Base-by-base conservation (phyloP, 2,329 filamentous ascomycete species). In the Aspergillus sp. region DNA sequence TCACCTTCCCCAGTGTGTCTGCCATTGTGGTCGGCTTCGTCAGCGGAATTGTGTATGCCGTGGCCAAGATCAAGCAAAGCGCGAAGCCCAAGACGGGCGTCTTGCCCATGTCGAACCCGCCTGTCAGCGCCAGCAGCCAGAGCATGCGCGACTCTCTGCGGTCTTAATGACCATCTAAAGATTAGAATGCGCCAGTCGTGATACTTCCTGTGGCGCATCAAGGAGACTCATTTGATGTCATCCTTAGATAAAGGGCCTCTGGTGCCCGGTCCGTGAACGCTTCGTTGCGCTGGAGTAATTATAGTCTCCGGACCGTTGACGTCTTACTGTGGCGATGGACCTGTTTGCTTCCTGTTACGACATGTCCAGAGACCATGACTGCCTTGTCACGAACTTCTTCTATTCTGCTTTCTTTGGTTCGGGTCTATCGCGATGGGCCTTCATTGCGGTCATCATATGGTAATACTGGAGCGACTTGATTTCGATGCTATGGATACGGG, bases 1-100 rank as follows among this genome's bases (percentile, higher is more conserved):
- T 96, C 63, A 97, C 94, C 0, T 83, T 97, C 57, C 91, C 91
- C 63, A 94, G 90, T 68, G 89, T 96, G 10, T 90, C 90, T 19
- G 94, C 94, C 63, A 97, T 99, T 66, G 80, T 86, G 56, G 82
- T 99, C 54, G 94, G 93, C 32, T 97, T 97, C 72, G 75, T 97
- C 63, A 94, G 89, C 64, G 94, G 94, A 60, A 83, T 97, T 50
- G 89, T 99, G 19, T 99, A 96, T 64, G 82, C 94, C 3, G 82
- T 91, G 65, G 87, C 91, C 60, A 95, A 95, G 80, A 81, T 96
- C 59, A 87, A 88, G 73, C 89, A 96, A 74, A 85, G 84, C 52
- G 81, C 81, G 61, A 79, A 83, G 65, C 79, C 80, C 40, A 87
- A 87, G 75, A 85, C 82, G 65, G 78, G 83, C 17, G 75, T 88